Percentiles rank a stretch among this genome's conserved stretches.
Evolutionary conservation across 129 eudicot genomes (phyloP).

Genomic region (Pseudognaphalium luteoalbum): DNA sequence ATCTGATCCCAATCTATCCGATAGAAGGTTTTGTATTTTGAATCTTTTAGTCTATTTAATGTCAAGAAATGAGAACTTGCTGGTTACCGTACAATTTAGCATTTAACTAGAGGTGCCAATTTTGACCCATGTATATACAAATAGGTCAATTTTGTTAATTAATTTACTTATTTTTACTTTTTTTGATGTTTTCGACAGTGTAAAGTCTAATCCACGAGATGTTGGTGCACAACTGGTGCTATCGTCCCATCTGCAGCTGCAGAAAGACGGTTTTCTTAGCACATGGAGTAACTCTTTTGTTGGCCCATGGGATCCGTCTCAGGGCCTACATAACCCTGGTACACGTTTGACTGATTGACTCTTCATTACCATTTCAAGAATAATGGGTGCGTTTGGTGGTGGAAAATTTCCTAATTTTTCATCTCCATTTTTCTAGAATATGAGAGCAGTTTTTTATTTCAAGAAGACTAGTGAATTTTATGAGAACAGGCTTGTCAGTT

Average conservation of each 20-base stretch:
- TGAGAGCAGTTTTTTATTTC: too few species aligned
- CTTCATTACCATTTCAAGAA: constrained; percentile 2
- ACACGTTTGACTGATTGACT: constrained; percentile 28
- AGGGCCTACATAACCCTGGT: constrained; percentile 97
- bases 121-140: neutral
- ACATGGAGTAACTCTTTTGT: constrained; percentile 93
- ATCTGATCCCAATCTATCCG: constrained; percentile 60
- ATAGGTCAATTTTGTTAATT: neutral
- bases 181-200: constrained; percentile 39
- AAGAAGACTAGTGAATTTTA: too few species aligned
- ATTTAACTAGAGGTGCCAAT: neutral
- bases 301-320: constrained; percentile 99
- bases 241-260: constrained; percentile 83
- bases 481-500: too few species aligned
- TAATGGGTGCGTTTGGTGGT: neutral
- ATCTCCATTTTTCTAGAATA: too few species aligned
- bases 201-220: constrained; percentile 62
- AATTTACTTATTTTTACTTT: constrained; percentile 1
- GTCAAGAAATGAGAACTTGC: constrained; percentile 11
- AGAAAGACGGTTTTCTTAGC: constrained; percentile 89
- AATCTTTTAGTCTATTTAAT: neutral
- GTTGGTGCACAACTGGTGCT: constrained; percentile 66
- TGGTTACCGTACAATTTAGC: neutral
- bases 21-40: constrained; percentile 58
- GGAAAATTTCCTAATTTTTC: neutral